Evolutionary conservation across 139 green algal genomes (phyloP).

Genomic region (Chlorella sp.): DNA sequence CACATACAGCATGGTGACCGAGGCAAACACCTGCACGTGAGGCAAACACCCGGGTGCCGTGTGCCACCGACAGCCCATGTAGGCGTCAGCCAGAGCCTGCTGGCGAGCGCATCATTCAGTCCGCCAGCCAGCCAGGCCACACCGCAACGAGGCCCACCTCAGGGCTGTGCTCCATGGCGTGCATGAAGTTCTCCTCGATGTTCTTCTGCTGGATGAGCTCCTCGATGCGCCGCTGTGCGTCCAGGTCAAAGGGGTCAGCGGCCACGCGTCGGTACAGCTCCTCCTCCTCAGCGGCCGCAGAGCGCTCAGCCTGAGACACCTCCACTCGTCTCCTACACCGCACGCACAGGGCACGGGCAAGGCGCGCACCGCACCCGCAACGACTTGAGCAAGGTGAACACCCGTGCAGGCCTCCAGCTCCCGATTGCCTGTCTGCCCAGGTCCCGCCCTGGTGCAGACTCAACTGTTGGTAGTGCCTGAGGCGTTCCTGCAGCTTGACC

Average conservation of each 20-base stretch:
- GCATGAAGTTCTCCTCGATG: conserved; percentile 83
- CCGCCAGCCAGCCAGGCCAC: not conserved
- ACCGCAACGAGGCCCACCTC: conserved; percentile 42
- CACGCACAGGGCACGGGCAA: not conserved
- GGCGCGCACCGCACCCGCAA: not conserved
- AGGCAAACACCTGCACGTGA: conserved; percentile 42
- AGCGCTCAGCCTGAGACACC: conserved; percentile 3
- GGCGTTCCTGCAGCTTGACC: conserved; percentile 19
- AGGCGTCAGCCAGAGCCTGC: too few relatives aligned
- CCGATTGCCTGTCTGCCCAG: too few relatives aligned
- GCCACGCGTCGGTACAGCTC: conserved; percentile 29
- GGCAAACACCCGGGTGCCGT: too few relatives aligned
- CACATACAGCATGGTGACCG: conserved; percentile 81
- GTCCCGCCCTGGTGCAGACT: not conserved
- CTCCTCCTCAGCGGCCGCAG: conserved; percentile 17
- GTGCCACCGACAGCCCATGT: too few relatives aligned
- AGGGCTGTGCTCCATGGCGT: conserved; percentile 85
- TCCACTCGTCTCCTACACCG: conserved; percentile 2
- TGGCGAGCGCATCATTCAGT: not conserved
- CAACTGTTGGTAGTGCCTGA: conserved; percentile 18
- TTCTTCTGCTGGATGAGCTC: conserved; percentile 83
- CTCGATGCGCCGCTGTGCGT: conserved; percentile 83
- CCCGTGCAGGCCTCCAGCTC: not conserved
- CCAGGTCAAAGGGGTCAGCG: conserved; percentile 83
- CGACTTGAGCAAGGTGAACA: not conserved